Percentiles rank a stretch among this genome's conserved stretches.
phyloP scores from a whole-genome alignment of 805 yeast species.

The Hermanozyma aechmeae region DNA sequence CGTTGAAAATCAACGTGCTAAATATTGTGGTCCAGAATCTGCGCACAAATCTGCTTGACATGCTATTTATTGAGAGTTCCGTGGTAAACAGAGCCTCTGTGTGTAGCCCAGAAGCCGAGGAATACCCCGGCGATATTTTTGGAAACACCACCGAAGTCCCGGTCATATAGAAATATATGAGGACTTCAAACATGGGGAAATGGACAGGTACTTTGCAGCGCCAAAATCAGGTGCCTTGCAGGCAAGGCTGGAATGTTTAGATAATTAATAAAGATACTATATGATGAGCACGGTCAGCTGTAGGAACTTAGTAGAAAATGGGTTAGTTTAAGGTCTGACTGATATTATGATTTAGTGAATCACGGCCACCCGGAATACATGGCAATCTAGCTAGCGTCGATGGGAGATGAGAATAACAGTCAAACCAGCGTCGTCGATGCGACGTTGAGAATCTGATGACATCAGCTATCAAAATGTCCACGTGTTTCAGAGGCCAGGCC shows the following conservation, averaged over 20 bases:
- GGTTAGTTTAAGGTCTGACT: no score
- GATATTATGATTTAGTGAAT: background rate
- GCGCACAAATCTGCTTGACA: constrained; percentile 21
- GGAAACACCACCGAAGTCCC: constrained; percentile 24
- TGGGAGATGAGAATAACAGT: no score
- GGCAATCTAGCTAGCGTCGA: no score
- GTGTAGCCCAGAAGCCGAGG: constrained; percentile 17
- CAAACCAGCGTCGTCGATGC: no score
- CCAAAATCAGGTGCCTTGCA: background rate
- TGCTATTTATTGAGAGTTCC: constrained; percentile 25
- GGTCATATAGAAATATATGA: constrained; percentile 3
- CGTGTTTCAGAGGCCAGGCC: no score
- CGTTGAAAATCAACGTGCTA: constrained; percentile 27
- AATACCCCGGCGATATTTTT: constrained; percentile 14
- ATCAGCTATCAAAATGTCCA: no score
- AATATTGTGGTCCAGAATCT: constrained; percentile 24
- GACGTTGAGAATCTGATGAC: no score
- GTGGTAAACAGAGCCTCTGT: constrained; percentile 16
- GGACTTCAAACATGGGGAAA: background rate
- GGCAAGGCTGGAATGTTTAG: background rate
- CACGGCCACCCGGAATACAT: no score
- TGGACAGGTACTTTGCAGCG: background rate
- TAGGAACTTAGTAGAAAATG: no score
- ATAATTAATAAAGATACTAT: constrained; percentile 1
- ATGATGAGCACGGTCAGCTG: no score